phyloP scores from a whole-genome alignment of 176 grass and related monocot genomes.

The Echinochloa phyllopogon region DNA sequence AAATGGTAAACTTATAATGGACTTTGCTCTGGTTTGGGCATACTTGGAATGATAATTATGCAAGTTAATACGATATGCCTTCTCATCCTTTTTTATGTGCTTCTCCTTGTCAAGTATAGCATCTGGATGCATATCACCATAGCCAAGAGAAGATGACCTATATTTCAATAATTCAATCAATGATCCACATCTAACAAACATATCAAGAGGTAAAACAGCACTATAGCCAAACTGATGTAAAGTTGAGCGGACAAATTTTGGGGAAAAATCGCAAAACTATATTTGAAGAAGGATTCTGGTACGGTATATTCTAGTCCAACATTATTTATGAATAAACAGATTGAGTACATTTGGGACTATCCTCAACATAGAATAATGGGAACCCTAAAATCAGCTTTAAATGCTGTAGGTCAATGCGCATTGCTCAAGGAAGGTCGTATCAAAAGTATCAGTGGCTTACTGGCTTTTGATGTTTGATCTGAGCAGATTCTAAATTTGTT shows the following conservation, averaged over 20 bases:
- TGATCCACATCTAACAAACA: neutral
- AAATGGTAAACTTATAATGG: slow-evolving; percentile 15
- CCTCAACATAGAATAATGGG: neutral
- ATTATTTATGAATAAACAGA: slow-evolving; percentile 17
- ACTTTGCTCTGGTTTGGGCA: slow-evolving; percentile 38
- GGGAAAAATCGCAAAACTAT: neutral
- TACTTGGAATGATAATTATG: slow-evolving; percentile 78
- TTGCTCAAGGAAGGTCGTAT: neutral
- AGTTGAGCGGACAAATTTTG: neutral
- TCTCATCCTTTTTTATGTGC: slow-evolving; percentile 54
- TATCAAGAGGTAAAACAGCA: slow-evolving; percentile 8
- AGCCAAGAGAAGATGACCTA: slow-evolving; percentile 74
- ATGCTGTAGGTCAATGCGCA: neutral
- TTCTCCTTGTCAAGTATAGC: slow-evolving; percentile 56
- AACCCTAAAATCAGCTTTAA: slow-evolving; percentile 2
- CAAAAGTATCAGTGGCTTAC: neutral
- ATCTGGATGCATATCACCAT: slow-evolving; percentile 83
- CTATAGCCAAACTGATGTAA: slow-evolving; percentile 1
- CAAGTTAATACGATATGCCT: slow-evolving; percentile 60
- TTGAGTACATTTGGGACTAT: neutral
- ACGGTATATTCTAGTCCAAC: slow-evolving; percentile 16
- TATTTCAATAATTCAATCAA: slow-evolving; percentile 41
- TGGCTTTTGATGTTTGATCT: neutral
- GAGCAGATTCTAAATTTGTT: neutral
- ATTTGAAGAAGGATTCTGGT: neutral